These are phyloP conservation scores for Prinsepia uniflora DNA, from an alignment of 306 rosid genomes.

Conservation along the genomic window DNA sequence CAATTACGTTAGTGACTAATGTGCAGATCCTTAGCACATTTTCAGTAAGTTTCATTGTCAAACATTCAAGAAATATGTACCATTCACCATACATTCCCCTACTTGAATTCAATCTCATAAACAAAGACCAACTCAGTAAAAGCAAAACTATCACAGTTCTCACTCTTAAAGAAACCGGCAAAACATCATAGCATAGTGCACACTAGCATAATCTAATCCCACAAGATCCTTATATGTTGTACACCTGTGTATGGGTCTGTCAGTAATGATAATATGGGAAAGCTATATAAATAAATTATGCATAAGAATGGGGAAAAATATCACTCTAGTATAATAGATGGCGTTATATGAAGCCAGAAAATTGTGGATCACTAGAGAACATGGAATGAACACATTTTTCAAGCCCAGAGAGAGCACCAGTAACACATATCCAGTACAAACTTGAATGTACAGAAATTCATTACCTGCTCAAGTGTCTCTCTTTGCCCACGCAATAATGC, in stretches of 20 bases:
- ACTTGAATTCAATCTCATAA: neutral
- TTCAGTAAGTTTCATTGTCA: neutral
- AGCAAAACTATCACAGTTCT: neutral
- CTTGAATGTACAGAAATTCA: slow-evolving; percentile 27
- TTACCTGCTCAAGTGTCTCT: slow-evolving; percentile 80
- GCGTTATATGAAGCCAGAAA: neutral
- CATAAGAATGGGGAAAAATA: neutral
- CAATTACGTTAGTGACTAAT: neutral
- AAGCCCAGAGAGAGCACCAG: neutral
- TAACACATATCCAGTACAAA: neutral
- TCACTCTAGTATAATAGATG: neutral
- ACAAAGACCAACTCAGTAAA: neutral
- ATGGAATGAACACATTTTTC: neutral
- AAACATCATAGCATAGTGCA: neutral
- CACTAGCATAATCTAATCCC: neutral
- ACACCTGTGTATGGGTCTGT: neutral
- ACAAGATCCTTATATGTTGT: neutral
- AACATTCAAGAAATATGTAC: slow-evolving; percentile 1
- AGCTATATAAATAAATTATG: neutral
- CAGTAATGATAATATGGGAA: neutral
- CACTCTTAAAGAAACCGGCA: neutral
- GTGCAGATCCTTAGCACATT: neutral
- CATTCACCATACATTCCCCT: neutral
- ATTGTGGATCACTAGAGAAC: neutral
- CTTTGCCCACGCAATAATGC: slow-evolving; percentile 80